These are phyloP conservation scores for Diaporthe sp. DNA, from an alignment of 2,329 filamentous ascomycete genomes.

Conservation along the genomic window DNA sequence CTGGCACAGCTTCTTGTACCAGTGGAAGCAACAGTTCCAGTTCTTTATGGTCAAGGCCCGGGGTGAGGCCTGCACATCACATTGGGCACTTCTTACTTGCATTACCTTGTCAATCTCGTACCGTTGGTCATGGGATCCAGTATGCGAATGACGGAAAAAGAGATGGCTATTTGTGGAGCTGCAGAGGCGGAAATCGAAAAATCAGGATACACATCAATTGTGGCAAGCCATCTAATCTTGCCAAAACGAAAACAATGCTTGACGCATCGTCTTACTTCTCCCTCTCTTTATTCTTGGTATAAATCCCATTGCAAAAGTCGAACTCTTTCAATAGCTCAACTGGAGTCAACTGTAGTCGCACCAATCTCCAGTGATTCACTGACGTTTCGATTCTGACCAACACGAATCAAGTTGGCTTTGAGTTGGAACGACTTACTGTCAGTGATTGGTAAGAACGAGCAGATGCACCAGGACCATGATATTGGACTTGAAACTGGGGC, in stretches of 20 bases:
- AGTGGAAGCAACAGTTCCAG: neutral
- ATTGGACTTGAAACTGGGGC: neutral
- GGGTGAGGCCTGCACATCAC: neutral
- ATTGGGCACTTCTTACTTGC: neutral
- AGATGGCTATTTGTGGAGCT: neutral
- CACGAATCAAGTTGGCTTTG: neutral
- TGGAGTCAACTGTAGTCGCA: neutral
- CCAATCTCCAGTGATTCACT: neutral
- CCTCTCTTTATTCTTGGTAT: neutral
- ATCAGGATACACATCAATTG: neutral
- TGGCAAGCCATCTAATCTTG: neutral
- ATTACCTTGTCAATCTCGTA: neutral
- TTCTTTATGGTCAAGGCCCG: neutral
- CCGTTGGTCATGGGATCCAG: neutral
- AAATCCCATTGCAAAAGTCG: neutral
- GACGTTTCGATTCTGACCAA: neutral
- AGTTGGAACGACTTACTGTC: neutral
- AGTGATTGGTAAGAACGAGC: neutral
- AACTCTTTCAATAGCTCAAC: neutral
- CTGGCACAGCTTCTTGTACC: neutral
- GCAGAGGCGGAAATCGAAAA: neutral
- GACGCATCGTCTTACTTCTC: accelerated
- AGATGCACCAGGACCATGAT: neutral
- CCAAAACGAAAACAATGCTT: neutral
- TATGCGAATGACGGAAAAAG: neutral